Percentiles rank a stretch among this genome's conserved stretches.
These are phyloP conservation scores for Yamadazyma trypodendri DNA, from an alignment of 1,139 yeast species.

Conservation along the genomic window DNA sequence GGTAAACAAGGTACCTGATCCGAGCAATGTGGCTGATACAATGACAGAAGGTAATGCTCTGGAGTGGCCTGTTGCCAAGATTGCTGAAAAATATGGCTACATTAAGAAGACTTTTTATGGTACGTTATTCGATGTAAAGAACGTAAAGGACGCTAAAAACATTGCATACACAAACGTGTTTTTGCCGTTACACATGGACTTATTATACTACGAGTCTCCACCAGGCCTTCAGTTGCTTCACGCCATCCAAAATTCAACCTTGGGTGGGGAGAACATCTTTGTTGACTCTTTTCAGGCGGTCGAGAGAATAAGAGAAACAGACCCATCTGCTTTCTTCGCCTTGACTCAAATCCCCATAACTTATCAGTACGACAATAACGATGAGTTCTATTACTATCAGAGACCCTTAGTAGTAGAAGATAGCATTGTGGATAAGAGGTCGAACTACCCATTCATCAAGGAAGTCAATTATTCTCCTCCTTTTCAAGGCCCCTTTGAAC, in stretches of 20 bases:
- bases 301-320: conserved; percentile 47
- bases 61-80: conserved; percentile 41
- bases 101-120: conserved; percentile 76
- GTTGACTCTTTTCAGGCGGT: conserved; percentile 78
- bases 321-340: conserved; percentile 65
- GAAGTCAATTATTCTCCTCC: conserved; percentile 81
- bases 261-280: conserved; percentile 72
- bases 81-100: conserved; percentile 68
- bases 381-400: conserved; percentile 61
- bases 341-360: conserved; percentile 64
- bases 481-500: conserved; percentile 78
- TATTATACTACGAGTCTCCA: conserved; percentile 77
- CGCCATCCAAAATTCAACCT: conserved; percentile 58
- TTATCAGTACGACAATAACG: conserved; percentile 66
- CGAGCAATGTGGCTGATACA: conserved; percentile 14
- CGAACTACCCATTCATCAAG: conserved; percentile 43
- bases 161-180: conserved; percentile 70
- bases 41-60: conserved; percentile 30
- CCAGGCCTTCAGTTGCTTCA: conserved; percentile 80
- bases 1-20: conserved; percentile 51
- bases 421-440: conserved; percentile 27
- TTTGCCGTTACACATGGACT: conserved; percentile 79
- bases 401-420: conserved; percentile 70
- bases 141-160: conserved; percentile 60
- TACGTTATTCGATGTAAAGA: conserved; percentile 66